A percentile compares a stretch with the other conserved stretches of the same genome.
Evolutionary conservation across 73 alveolate species (phyloP).

Genomic region (Symbiodinium natans): DNA sequence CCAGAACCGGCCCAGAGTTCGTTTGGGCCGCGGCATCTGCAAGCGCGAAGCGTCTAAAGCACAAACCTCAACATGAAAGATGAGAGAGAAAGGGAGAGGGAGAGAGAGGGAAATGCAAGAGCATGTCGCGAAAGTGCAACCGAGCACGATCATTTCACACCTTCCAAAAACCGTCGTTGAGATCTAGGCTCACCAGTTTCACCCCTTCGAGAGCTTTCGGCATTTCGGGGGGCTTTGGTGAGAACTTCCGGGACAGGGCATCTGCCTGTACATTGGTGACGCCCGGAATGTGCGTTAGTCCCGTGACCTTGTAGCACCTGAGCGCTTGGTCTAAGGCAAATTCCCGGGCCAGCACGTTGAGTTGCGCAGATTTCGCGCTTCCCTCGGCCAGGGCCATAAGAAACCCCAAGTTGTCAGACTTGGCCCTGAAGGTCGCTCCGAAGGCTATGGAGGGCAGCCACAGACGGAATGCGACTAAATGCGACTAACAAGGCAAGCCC

Average conservation of each 20-base stretch:
- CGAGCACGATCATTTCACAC: background rate
- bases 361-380: background rate
- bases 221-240: background rate
- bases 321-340: constrained; percentile 28
- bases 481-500: constrained; percentile 11
- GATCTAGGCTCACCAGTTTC: background rate
- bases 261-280: constrained; percentile 44
- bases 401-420: background rate
- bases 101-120: background rate
- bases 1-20: too few relatives aligned
- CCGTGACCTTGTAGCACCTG: background rate
- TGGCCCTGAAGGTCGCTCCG: background rate
- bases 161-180: background rate
- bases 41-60: too few relatives aligned
- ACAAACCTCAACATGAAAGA: too few relatives aligned
- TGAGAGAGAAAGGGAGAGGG: background rate
- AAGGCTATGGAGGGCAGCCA: background rate
- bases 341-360: constrained; percentile 15
- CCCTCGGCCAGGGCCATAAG: background rate
- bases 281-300: constrained; percentile 41
- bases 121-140: background rate
- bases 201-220: background rate
- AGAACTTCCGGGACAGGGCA: constrained; percentile 19
- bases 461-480: background rate
- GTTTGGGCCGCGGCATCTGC: too few relatives aligned